phyloP scores from a whole-genome alignment of 1,284 basidiomycete genomes.

The Rhizoctonia solani region DNA sequence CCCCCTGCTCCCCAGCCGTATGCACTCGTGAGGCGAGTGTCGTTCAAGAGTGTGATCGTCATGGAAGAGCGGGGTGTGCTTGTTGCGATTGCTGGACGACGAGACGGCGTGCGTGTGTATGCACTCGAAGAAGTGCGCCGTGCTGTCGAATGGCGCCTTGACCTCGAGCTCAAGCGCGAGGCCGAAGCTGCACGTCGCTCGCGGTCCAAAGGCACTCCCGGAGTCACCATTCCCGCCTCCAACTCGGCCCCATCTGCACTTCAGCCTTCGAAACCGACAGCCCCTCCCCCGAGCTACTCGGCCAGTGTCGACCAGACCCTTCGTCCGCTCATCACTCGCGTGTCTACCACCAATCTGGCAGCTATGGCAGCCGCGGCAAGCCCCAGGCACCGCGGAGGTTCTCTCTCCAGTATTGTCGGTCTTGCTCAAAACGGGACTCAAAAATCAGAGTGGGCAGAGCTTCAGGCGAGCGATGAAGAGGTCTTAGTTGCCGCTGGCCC shows the following conservation, averaged over 20 bases:
- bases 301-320: slow-evolving; percentile 26
- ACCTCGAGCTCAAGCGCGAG: slow-evolving; percentile 68
- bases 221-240: background rate
- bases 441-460: slow-evolving; percentile 36
- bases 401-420: no score
- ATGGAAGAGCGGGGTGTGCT: slow-evolving; percentile 86
- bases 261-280: background rate
- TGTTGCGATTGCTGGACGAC: slow-evolving; percentile 78
- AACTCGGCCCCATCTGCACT: background rate
- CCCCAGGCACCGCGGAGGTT: no score
- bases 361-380: slow-evolving; percentile 44
- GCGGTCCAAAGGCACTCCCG: no score
- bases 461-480: slow-evolving; percentile 71
- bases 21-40: slow-evolving; percentile 73
- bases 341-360: slow-evolving; percentile 36
- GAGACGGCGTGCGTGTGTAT: slow-evolving; percentile 82
- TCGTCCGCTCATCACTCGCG: slow-evolving; percentile 30
- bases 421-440: no score
- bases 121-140: slow-evolving; percentile 80
- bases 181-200: no score
- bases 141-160: slow-evolving; percentile 81
- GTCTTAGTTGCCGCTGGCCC: slow-evolving; percentile 77
- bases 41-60: slow-evolving; percentile 80
- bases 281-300: slow-evolving; percentile 33
- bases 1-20: slow-evolving; percentile 75